Evolutionary conservation across 164 flowering plant species (phyloP).

Genomic region (Nymphaea thermarum): DNA sequence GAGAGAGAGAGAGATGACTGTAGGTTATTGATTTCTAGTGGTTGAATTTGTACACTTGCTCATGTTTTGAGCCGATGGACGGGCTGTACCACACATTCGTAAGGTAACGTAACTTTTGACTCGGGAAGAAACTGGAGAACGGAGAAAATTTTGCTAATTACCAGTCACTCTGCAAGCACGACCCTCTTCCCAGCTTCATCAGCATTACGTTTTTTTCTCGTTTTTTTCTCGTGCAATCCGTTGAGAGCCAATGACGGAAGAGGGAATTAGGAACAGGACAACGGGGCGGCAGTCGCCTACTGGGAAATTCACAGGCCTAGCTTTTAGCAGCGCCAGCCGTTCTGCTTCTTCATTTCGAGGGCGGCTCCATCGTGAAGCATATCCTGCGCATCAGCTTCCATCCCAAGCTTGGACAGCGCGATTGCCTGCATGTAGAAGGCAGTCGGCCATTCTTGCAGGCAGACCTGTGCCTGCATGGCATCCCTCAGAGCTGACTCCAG

Average conservation of each 20-base stretch:
- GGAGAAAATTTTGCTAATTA: neutral
- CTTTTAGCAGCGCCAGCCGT: conserved; percentile 48
- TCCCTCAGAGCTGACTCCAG: conserved; percentile 82
- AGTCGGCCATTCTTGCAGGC: conserved; percentile 94
- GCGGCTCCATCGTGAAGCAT: conserved; percentile 94
- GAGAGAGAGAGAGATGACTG: no score
- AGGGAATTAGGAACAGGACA: neutral
- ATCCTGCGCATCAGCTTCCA: conserved; percentile 97
- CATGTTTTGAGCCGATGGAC: no score
- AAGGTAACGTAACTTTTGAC: neutral
- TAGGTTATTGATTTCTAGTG: no score
- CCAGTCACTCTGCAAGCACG: neutral
- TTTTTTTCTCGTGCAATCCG: neutral
- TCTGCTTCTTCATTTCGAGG: conserved; percentile 76
- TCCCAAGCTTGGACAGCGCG: conserved; percentile 90
- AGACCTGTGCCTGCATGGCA: conserved; percentile 97
- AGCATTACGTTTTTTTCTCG: neutral
- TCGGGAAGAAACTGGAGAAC: neutral
- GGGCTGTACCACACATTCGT: no score
- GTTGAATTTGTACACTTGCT: no score
- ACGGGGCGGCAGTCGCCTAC: neutral
- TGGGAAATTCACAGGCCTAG: neutral
- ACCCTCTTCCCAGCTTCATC: neutral
- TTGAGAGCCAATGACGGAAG: neutral
- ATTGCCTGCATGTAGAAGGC: conserved; percentile 97